Percentiles rank a stretch among this genome's conserved stretches.
phyloP scores from a whole-genome alignment of 805 yeast species.

The Kodamaea neixiangensis region DNA sequence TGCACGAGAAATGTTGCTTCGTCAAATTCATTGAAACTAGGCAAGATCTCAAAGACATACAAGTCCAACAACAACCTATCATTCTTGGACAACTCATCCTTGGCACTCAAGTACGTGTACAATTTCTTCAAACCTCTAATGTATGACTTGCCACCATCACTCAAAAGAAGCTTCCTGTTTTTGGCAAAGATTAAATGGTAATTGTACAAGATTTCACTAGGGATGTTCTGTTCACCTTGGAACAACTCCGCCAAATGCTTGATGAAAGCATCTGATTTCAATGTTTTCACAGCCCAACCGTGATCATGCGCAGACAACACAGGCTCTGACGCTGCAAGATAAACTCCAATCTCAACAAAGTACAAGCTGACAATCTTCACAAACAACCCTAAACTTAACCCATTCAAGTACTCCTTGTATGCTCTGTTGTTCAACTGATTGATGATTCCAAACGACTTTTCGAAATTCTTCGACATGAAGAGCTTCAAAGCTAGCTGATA shows the following conservation, averaged over 20 bases:
- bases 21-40: slow-evolving; percentile 27
- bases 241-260: slow-evolving; percentile 21
- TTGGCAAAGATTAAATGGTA: slow-evolving; percentile 31
- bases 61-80: slow-evolving; percentile 30
- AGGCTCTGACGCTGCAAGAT: slow-evolving; percentile 1
- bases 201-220: slow-evolving; percentile 36
- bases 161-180: slow-evolving; percentile 21
- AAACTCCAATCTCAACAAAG: slow-evolving; percentile 36
- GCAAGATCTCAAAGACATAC: slow-evolving; percentile 37
- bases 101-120: slow-evolving; percentile 4
- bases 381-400: slow-evolving; percentile 24
- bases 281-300: slow-evolving; percentile 14
- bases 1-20: slow-evolving; percentile 30
- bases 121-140: slow-evolving; percentile 9
- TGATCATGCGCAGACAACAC: slow-evolving; percentile 5
- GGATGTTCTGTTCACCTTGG: slow-evolving; percentile 23
- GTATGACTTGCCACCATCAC: slow-evolving; percentile 11
- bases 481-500: slow-evolving; percentile 40
- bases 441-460: slow-evolving; percentile 31
- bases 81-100: slow-evolving; percentile 12
- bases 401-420: slow-evolving; percentile 23
- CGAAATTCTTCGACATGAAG: slow-evolving; percentile 40
- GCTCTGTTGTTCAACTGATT: slow-evolving; percentile 23
- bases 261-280: slow-evolving; percentile 21
- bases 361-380: slow-evolving; percentile 37